These are phyloP conservation scores for Candida pseudofarinosa DNA, from an alignment of 805 yeast species.

Conservation along the genomic window DNA sequence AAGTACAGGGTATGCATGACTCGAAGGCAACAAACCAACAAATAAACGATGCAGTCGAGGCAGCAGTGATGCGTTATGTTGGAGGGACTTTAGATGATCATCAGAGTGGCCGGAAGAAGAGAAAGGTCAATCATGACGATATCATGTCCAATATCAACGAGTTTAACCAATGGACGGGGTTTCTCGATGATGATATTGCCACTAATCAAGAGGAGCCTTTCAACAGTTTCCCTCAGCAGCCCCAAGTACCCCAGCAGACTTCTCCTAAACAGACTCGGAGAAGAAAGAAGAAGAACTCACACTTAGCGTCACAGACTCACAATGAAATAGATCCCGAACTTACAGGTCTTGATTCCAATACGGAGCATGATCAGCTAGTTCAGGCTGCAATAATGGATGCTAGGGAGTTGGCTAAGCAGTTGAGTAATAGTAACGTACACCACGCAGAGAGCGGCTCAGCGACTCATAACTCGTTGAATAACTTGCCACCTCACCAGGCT, in stretches of 20 bases:
- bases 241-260: background rate
- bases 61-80: conserved; percentile 71
- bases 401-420: conserved; percentile 51
- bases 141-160: conserved; percentile 44
- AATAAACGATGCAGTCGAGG: conserved; percentile 60
- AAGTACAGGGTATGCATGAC: conserved; percentile 5
- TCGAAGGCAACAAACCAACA: conserved; percentile 33
- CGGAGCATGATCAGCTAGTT: conserved; percentile 61
- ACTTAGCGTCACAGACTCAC: conserved; percentile 3
- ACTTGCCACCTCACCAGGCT: conserved; percentile 21
- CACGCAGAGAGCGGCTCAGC: conserved; percentile 8
- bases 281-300: conserved; percentile 12
- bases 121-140: conserved; percentile 29
- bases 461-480: conserved; percentile 10
- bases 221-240: conserved; percentile 5
- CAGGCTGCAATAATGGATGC: conserved; percentile 71
- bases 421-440: conserved; percentile 18
- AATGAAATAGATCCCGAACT: conserved; percentile 37
- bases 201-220: conserved; percentile 2
- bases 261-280: conserved; percentile 3
- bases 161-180: conserved; percentile 53
- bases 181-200: conserved; percentile 38
- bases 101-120: conserved; percentile 15
- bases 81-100: conserved; percentile 53
- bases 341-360: conserved; percentile 28